phyloP scores from a whole-genome alignment of 495 filamentous ascomycete genomes.

The Delitschia confertaspora region DNA sequence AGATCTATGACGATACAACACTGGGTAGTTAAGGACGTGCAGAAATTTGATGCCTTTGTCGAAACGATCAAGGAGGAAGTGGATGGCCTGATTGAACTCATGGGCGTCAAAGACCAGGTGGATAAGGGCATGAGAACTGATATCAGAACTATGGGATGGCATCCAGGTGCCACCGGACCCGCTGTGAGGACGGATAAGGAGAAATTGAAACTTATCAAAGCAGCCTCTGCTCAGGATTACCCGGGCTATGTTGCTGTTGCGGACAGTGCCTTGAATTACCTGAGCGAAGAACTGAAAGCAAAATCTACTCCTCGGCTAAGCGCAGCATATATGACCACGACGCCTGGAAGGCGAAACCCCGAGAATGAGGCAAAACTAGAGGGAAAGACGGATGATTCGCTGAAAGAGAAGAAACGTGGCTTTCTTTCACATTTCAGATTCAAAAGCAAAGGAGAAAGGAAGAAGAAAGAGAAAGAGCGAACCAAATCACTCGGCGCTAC shows the following conservation, averaged over 20 bases:
- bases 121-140: slow-evolving; percentile 32
- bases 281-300: slow-evolving; percentile 15
- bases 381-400: background rate
- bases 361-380: background rate
- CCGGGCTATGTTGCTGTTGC: slow-evolving; percentile 28
- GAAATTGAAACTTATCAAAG: slow-evolving; percentile 30
- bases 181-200: slow-evolving; percentile 17
- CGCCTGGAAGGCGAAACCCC: background rate
- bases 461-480: background rate
- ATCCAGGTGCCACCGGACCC: slow-evolving; percentile 19
- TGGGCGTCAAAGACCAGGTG: slow-evolving; percentile 30
- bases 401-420: slow-evolving; percentile 11
- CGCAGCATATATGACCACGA: background rate
- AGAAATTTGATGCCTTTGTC: slow-evolving; percentile 28
- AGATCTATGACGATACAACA: slow-evolving; percentile 26
- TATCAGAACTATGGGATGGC: slow-evolving; percentile 33
- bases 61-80: slow-evolving; percentile 24
- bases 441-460: slow-evolving; percentile 8
- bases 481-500: background rate
- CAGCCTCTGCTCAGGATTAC: slow-evolving; percentile 25
- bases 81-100: slow-evolving; percentile 27
- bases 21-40: slow-evolving; percentile 28
- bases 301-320: slow-evolving; percentile 6
- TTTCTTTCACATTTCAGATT: slow-evolving; percentile 11
- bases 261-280: slow-evolving; percentile 19